phyloP scores from a whole-genome alignment of 441 rosid species.

The Lepidium campestre region DNA sequence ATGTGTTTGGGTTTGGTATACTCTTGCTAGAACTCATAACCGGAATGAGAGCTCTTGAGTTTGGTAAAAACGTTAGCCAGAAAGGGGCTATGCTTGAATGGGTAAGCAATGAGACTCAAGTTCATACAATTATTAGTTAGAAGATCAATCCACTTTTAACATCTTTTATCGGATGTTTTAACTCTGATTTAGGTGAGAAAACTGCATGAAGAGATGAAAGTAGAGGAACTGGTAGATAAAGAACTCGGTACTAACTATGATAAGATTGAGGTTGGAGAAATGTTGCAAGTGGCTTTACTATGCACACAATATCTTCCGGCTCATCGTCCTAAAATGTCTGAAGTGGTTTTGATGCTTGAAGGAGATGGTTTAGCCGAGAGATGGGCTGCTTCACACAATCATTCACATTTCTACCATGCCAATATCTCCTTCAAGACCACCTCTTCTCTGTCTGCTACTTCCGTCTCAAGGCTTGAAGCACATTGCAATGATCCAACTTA shows the following conservation, averaged over 20 bases:
- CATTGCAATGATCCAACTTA: slow-evolving; percentile 47
- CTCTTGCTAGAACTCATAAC: slow-evolving; percentile 84
- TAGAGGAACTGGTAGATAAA: slow-evolving; percentile 62
- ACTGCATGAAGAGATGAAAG: slow-evolving; percentile 72
- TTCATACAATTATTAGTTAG: background rate
- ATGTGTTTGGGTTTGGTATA: slow-evolving; percentile 89
- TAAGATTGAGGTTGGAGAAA: slow-evolving; percentile 71
- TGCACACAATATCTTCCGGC: slow-evolving; percentile 83
- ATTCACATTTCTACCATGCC: slow-evolving; percentile 32
- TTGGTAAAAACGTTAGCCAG: slow-evolving; percentile 70
- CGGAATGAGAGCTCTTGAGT: slow-evolving; percentile 82
- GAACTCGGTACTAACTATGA: slow-evolving; percentile 72
- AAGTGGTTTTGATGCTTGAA: slow-evolving; percentile 85
- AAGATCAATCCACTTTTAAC: background rate
- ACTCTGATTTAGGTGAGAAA: slow-evolving; percentile 49
- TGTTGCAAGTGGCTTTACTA: slow-evolving; percentile 79
- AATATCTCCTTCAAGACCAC: slow-evolving; percentile 32
- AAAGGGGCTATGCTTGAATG: slow-evolving; percentile 97
- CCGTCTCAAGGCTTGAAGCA: slow-evolving; percentile 32
- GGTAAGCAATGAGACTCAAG: slow-evolving; percentile 40
- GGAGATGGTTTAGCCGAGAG: slow-evolving; percentile 94
- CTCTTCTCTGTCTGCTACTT: slow-evolving; percentile 20
- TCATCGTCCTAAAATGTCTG: slow-evolving; percentile 92
- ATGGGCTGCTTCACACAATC: slow-evolving; percentile 84
- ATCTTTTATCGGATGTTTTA: background rate